Conservation (phyloP, 495 filamentous ascomycete genomes). For the Tuber borchii region DNA sequence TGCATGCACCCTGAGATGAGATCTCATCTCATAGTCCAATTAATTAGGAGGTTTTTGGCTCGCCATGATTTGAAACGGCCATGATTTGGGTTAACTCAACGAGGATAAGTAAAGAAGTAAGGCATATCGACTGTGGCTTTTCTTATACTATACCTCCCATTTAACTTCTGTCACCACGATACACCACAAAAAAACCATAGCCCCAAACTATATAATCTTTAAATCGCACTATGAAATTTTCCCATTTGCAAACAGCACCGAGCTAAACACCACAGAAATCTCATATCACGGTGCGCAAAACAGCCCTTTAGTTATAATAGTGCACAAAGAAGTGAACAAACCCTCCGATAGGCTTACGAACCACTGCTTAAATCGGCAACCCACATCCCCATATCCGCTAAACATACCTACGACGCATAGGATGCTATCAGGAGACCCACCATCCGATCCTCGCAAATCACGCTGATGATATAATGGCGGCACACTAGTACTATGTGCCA, state of each 20-base stretch:
- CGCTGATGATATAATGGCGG: not conserved
- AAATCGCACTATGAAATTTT: too few species aligned
- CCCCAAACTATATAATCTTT: too few species aligned
- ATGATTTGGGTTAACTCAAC: too few species aligned
- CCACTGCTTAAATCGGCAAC: not conserved
- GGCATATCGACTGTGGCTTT: too few species aligned
- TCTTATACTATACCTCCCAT: too few species aligned
- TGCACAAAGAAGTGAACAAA: not conserved
- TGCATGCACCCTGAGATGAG: not conserved
- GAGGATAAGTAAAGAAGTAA: too few species aligned
- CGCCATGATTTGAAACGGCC: too few species aligned
- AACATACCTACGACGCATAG: not conserved
- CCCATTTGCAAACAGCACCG: too few species aligned
- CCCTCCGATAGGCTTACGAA: not conserved
- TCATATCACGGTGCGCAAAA: too few species aligned
- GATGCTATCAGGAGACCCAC: not conserved
- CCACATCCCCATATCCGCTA: not conserved
- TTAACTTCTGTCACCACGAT: too few species aligned
- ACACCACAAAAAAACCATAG: too few species aligned
- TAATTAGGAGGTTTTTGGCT: not conserved
- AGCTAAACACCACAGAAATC: too few species aligned
- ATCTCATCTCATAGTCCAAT: not conserved
- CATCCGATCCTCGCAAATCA: not conserved
- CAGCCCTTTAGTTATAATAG: not conserved
- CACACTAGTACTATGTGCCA: not conserved